These are phyloP conservation scores for Hypoxylon lienhwacheense DNA, from an alignment of 495 filamentous ascomycete genomes.

Conservation along the genomic window DNA sequence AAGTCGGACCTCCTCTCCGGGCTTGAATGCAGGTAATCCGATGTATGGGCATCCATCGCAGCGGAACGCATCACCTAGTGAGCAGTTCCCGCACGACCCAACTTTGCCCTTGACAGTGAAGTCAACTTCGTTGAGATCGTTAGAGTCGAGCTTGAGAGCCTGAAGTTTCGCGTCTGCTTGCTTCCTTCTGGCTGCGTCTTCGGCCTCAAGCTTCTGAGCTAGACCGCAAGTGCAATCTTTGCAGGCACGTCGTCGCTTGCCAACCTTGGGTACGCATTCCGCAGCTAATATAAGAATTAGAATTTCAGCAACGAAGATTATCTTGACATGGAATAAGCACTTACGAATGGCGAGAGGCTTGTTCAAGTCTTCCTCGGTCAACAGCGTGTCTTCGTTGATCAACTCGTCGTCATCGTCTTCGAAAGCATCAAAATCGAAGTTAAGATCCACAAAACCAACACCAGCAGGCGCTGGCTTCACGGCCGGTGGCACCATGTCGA, in stretches of 20 bases:
- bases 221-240: constrained; percentile 98
- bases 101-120: constrained; percentile 96
- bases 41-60: constrained; percentile 86
- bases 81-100: constrained; percentile 89
- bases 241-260: constrained; percentile 87
- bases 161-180: constrained; percentile 55
- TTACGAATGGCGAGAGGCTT: constrained; percentile 74
- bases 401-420: constrained; percentile 75
- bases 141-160: constrained; percentile 69
- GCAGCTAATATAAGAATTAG: constrained; percentile 56
- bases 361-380: constrained; percentile 79
- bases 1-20: constrained; percentile 87
- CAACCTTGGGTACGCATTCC: constrained; percentile 79
- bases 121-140: constrained; percentile 85
- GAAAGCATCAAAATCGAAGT: constrained; percentile 65
- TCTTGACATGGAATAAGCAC: constrained; percentile 37
- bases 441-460: constrained; percentile 73
- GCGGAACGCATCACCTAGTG: constrained; percentile 85
- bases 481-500: constrained; percentile 37
- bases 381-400: constrained; percentile 85
- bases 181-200: constrained; percentile 71
- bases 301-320: not conserved
- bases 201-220: constrained; percentile 72
- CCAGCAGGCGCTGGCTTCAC: constrained; percentile 51
- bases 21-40: constrained; percentile 93